Evolutionary conservation across 371 early-diverging fungal genomes (phyloP).

Genomic region (Capillidium rhysosporum): DNA sequence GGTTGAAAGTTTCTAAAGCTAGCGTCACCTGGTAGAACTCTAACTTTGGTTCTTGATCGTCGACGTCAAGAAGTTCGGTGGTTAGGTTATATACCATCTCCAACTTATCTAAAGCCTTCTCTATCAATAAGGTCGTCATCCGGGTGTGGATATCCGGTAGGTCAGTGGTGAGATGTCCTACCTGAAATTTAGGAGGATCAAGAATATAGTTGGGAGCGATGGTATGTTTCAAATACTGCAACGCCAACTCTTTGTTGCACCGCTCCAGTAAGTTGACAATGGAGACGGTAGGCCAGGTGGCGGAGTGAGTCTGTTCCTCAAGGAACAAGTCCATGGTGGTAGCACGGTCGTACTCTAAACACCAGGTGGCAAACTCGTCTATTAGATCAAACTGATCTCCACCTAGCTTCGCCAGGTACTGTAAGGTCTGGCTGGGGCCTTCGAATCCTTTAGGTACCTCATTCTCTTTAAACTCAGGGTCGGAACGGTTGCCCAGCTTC

Average conservation of each 20-base stretch:
- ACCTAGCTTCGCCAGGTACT: slow-evolving; percentile 56
- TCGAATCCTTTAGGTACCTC: slow-evolving; percentile 16
- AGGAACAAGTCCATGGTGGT: slow-evolving; percentile 70
- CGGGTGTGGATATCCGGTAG: slow-evolving; percentile 58
- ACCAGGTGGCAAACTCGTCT: slow-evolving; percentile 56
- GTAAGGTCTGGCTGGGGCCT: slow-evolving; percentile 41
- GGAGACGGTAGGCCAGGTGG: slow-evolving; percentile 25
- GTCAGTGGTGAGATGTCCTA: slow-evolving; percentile 26
- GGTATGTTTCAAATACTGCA: slow-evolving; percentile 57
- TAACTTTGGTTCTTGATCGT: not conserved
- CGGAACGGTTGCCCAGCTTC: slow-evolving; percentile 10
- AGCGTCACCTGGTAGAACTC: not conserved
- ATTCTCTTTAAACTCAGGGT: not conserved
- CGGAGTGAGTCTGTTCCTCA: slow-evolving; percentile 37
- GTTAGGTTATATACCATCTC: too few relatives aligned
- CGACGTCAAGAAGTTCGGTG: not conserved
- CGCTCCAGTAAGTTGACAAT: slow-evolving; percentile 34
- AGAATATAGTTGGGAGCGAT: slow-evolving; percentile 8
- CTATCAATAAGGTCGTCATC: slow-evolving; percentile 19
- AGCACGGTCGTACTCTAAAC: slow-evolving; percentile 37
- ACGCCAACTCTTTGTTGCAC: slow-evolving; percentile 34
- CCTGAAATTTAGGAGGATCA: slow-evolving; percentile 19
- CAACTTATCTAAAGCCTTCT: too few relatives aligned
- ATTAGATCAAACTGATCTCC: slow-evolving; percentile 55
- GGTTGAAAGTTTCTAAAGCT: not conserved